Base-by-base conservation (phyloP, 2,329 filamentous ascomycete species). In the Westerdykella sp. region DNA sequence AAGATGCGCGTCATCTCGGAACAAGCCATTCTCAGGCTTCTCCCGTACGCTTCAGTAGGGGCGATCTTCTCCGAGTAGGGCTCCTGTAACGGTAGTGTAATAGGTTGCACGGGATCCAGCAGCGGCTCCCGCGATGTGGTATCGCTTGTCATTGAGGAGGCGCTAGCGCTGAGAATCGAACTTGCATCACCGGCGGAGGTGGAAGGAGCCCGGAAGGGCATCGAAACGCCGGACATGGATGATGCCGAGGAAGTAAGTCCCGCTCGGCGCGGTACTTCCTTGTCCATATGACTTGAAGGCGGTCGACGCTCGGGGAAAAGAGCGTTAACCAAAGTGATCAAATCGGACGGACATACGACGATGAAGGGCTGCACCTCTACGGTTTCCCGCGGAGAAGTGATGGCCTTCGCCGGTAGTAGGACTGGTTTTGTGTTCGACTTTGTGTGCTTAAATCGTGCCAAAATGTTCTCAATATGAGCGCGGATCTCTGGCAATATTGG, bases 281-380 rank as follows among this genome's bases (percentile, higher is more conserved):
- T 75, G 60, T 60, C 67, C 56, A 53, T 69, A 57, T 55, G 72
- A 60, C 53, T 73, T 51, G 83, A 87, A 30, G 75, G 73, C 1
- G 84, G 81, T 34, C 83, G 74, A 42, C 77, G 76, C 56, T 87
- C 83, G 0, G 90, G 90, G 59, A 90, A 95, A 12, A 96, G 77
- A 10, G 85, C 84, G 63, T 93, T 87, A 49, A 94, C 79, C 55
- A 95, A 70, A 2, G 87, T 90, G 30, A 85, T 73, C 51, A 95
- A 72, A 63, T 96, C 90, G 34, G 85, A 78, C 30, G 87, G 81
- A 59, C 85, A 87, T 51, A 95, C 69, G 28, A 91, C 84, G 56
- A 94, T 72, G 59, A 88, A 93, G 25, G 83, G 85, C 58, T 85
- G 85, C 9, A 88, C 84, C 64, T 88, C 84, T 15, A 77, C 78